A percentile compares a stretch with the other conserved stretches of the same genome.
Conservation (phyloP, 805 yeast genomes). For the Yueomyces sinensis region DNA sequence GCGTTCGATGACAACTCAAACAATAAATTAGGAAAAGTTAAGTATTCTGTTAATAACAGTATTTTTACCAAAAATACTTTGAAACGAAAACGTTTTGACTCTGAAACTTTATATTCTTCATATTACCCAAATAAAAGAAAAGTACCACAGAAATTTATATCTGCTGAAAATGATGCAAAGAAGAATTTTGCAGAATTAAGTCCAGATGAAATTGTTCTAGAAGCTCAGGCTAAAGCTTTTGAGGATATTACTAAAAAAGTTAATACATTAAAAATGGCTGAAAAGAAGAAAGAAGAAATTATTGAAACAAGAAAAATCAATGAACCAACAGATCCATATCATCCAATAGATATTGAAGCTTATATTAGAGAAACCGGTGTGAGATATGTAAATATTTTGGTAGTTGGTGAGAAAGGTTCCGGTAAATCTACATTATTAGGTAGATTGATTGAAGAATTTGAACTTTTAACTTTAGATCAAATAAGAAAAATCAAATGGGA, state of each 20-base stretch:
- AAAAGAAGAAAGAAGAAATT: neutral
- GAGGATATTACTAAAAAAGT: conserved; percentile 11
- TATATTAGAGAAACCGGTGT: conserved; percentile 1
- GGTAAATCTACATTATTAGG: conserved; percentile 10
- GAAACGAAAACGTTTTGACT: conserved; percentile 9
- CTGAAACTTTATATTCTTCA: conserved; percentile 18
- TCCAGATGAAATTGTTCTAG: conserved; percentile 64
- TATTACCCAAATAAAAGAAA: conserved; percentile 24
- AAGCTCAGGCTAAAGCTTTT: conserved; percentile 42
- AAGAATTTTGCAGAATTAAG: conserved; percentile 54
- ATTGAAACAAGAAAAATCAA: too few relatives aligned
- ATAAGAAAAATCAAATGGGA: conserved; percentile 3
- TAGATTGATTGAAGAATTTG: conserved; percentile 4
- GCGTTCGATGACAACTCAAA: too few relatives aligned
- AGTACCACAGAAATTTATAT: neutral
- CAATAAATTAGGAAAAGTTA: neutral
- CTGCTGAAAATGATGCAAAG: conserved; percentile 18
- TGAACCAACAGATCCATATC: conserved; percentile 1
- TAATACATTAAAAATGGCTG: neutral
- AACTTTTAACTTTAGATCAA: conserved; percentile 1
- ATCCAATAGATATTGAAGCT: conserved; percentile 1
- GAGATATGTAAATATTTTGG: conserved; percentile 1
- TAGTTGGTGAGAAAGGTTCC: conserved; percentile 5
- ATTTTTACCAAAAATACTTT: neutral
- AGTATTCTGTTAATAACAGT: neutral